Evolutionary conservation across 2,329 filamentous ascomycete genomes (phyloP), one percentile per base, ranked within the genome.

Genomic region (Cytospora schulzeri): DNA sequence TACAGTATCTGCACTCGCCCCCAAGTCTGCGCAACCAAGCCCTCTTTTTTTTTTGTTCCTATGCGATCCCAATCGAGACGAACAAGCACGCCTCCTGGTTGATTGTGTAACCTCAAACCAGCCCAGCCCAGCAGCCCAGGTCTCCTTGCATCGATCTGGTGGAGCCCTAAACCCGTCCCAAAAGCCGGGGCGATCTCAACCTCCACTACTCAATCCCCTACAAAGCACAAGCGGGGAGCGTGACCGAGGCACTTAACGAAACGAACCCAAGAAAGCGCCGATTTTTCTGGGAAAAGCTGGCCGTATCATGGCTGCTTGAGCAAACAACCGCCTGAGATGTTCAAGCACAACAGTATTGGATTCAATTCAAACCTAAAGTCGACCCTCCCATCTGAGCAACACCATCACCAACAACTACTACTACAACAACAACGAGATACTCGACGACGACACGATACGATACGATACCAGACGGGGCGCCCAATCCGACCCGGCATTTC

Each of bases 401-500:
- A n/a, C n/a, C n/a, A n/a, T n/a, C n/a, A n/a, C n/a, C n/a, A n/a
- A n/a, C n/a, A n/a, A n/a, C n/a, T n/a, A n/a, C n/a, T n/a, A n/a
- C n/a, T n/a, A n/a, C n/a, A 33, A 29, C 51, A 29, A 48, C 51
- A 26, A 61, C 8, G 26, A 35, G 38, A 33, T 54, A 50, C 38
- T 45, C 24, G 29, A 29, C 45, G 31, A 33, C 29, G 7, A 24
- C 17, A 19, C 58, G 4, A 45, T 14, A 61, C 50, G 12, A 26
- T 19, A 19, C 58, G 9, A 54, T 14, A 61, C 50, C 24, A 61
- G 35, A 55, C 58, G 38, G 48, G 26, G 24, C 52, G 52, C 54
- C 59, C 38, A 35, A 50, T 26, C 29, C 51, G 24, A 35, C 5
- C 26, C 35, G 22, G 28, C 28, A 51, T 22, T 31, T 52, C 28